Evolutionary conservation across 2,329 filamentous ascomycete genomes (phyloP).

Genomic region (Rhinocladiella mackenziei): DNA sequence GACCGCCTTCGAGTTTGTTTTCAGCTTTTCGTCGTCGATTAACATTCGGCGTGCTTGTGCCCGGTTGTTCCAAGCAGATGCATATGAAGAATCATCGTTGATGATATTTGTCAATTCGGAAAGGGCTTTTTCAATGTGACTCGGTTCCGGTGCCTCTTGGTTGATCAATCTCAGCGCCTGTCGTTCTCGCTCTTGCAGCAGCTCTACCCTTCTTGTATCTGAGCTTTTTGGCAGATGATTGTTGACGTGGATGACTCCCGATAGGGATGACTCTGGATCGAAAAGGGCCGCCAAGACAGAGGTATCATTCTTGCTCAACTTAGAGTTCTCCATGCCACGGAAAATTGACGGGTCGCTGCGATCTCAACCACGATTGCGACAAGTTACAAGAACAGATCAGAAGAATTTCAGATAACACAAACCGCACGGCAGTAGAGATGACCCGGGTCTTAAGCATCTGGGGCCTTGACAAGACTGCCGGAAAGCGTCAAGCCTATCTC

Average conservation of each 20-base stretch:
- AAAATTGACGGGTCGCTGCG: too few species aligned
- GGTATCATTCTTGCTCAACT: constrained; percentile 43
- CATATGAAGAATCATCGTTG: constrained; percentile 44
- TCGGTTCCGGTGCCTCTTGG: constrained; percentile 23
- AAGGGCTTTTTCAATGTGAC: constrained; percentile 35
- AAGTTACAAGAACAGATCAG: constrained; percentile 2
- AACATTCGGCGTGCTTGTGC: constrained; percentile 48
- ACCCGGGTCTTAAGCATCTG: too few species aligned
- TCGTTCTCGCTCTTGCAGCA: constrained; percentile 40
- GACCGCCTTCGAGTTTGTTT: constrained; percentile 17
- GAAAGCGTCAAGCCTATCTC: too few species aligned
- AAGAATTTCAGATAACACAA: too few species aligned
- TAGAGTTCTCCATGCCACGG: neutral
- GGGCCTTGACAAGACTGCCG: too few species aligned
- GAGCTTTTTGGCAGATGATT: constrained; percentile 40
- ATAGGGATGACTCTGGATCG: constrained; percentile 39
- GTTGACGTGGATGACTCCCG: constrained; percentile 32
- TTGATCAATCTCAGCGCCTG: constrained; percentile 40
- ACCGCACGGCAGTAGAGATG: too few species aligned
- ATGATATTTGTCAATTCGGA: constrained; percentile 44
- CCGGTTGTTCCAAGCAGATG: constrained; percentile 54
- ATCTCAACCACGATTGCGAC: too few species aligned
- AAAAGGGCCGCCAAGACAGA: constrained; percentile 46
- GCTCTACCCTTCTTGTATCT: constrained; percentile 37
- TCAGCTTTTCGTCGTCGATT: constrained; percentile 30